phyloP scores from a whole-genome alignment of 371 early-diverging fungal species.

The Blakeslea trispora region DNA sequence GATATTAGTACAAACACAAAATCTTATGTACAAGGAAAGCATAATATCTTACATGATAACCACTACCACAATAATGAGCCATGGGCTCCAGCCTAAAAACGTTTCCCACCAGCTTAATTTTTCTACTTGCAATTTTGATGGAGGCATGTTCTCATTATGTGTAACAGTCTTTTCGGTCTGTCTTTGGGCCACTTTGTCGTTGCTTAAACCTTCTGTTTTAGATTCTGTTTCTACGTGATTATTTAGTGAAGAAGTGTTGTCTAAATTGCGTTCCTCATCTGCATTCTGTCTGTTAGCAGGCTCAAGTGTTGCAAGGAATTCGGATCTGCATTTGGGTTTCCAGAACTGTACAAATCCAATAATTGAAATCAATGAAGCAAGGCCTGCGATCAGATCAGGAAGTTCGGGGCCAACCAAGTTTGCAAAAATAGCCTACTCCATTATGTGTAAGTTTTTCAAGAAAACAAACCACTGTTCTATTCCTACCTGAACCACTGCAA shows the following conservation, averaged over 20 bases:
- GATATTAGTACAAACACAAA: no score
- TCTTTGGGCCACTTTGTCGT: no score
- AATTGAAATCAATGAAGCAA: conserved; percentile 37
- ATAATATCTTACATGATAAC: conserved; percentile 41
- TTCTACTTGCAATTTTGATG: conserved; percentile 5
- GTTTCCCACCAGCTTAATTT: conserved; percentile 39
- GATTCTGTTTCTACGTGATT: neutral
- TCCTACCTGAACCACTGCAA: conserved; percentile 43
- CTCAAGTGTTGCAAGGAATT: conserved; percentile 29
- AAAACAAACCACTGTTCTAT: neutral
- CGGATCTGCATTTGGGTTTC: conserved; percentile 48
- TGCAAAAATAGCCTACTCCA: conserved; percentile 34
- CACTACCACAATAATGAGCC: conserved; percentile 44
- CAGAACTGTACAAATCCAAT: conserved; percentile 51
- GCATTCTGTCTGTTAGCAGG: neutral
- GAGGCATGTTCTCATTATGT: neutral
- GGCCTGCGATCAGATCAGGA: conserved; percentile 52
- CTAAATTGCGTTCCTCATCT: conserved; percentile 21
- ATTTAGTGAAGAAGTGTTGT: neutral
- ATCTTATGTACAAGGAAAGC: neutral
- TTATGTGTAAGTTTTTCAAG: neutral
- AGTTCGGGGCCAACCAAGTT: conserved; percentile 52
- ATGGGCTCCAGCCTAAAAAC: conserved; percentile 50
- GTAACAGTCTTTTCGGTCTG: conserved; percentile 2
- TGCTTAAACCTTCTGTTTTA: neutral